A percentile compares a stretch with the other conserved stretches of the same genome.
These are phyloP conservation scores for Curvularia spicifera DNA, from an alignment of 2,329 filamentous ascomycete species.

Conservation along the genomic window DNA sequence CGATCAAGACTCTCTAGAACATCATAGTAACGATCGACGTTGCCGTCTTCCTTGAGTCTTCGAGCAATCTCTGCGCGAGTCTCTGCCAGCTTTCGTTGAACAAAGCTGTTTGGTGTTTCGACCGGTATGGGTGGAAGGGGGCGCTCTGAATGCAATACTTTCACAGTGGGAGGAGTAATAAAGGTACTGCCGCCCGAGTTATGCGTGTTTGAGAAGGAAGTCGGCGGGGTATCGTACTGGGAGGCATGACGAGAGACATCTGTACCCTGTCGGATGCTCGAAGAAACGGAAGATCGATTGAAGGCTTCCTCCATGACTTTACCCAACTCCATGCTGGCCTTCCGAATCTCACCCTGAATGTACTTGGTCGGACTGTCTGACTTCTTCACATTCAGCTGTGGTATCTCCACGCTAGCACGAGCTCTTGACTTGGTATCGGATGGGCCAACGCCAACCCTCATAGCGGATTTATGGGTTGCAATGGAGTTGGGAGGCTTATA, in stretches of 20 bases:
- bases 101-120: constrained; percentile 59
- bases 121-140: constrained; percentile 55
- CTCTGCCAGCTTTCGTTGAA: constrained; percentile 63
- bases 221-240: constrained; percentile 60
- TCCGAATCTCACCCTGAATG: constrained; percentile 78
- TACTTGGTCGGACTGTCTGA: constrained; percentile 57
- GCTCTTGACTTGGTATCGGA: constrained; percentile 40
- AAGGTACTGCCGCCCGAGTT: constrained; percentile 43
- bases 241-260: constrained; percentile 35
- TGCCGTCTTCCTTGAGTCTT: constrained; percentile 55
- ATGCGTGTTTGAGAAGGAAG: constrained; percentile 53
- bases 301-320: constrained; percentile 94
- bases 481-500: constrained; percentile 29
- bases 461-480: constrained; percentile 33
- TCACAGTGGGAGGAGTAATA: constrained; percentile 37
- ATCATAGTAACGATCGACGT: constrained; percentile 62
- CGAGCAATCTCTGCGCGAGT: constrained; percentile 64
- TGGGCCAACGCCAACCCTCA: constrained; percentile 26
- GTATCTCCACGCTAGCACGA: constrained; percentile 31
- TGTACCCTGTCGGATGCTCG: constrained; percentile 53
- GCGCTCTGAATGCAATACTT: constrained; percentile 44
- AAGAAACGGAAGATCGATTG: constrained; percentile 68
- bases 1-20: constrained; percentile 67
- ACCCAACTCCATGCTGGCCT: constrained; percentile 83
- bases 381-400: constrained; percentile 46